phyloP scores from a whole-genome alignment of 2,329 filamentous ascomycete genomes.

The Akanthomyces lecanii region DNA sequence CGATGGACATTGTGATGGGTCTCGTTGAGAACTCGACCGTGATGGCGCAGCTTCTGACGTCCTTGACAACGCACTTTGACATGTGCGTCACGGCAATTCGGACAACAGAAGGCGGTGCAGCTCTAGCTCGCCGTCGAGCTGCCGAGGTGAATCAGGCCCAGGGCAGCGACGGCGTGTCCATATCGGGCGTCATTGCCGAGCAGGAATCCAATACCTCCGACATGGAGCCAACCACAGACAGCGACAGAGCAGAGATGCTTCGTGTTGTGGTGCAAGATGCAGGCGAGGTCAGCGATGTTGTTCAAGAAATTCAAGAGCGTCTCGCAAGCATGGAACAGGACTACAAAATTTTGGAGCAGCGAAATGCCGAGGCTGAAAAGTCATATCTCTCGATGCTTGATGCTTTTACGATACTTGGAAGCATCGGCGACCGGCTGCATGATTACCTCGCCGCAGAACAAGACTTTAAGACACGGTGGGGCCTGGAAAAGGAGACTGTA shows the following conservation, averaged over 20 bases:
- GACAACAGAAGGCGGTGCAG: slow-evolving; percentile 78
- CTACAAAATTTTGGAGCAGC: slow-evolving; percentile 58
- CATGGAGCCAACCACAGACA: slow-evolving; percentile 66
- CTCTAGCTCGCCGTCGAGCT: slow-evolving; percentile 62
- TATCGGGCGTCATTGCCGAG: slow-evolving; percentile 62
- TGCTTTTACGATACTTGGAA: slow-evolving; percentile 63
- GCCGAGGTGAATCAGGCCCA: slow-evolving; percentile 57
- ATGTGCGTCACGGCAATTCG: slow-evolving; percentile 87
- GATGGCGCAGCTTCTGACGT: slow-evolving; percentile 77
- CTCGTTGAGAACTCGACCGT: slow-evolving; percentile 72
- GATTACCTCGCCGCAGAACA: slow-evolving; percentile 60
- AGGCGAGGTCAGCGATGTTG: slow-evolving; percentile 60
- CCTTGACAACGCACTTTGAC: slow-evolving; percentile 84
- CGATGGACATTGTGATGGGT: slow-evolving; percentile 52
- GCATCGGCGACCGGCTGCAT: slow-evolving; percentile 62
- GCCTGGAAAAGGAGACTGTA: slow-evolving; percentile 68
- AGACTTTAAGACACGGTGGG: slow-evolving; percentile 65
- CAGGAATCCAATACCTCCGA: slow-evolving; percentile 48
- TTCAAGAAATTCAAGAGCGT: slow-evolving; percentile 68
- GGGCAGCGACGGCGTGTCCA: slow-evolving; percentile 49
- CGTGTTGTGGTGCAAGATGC: slow-evolving; percentile 71
- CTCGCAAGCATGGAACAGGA: slow-evolving; percentile 73
- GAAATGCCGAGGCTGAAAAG: slow-evolving; percentile 48
- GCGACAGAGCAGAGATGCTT: slow-evolving; percentile 79
- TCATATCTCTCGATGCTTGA: slow-evolving; percentile 55